Base-by-base conservation (phyloP, 768 basidiomycete species). In the Leucosporidium yakuticum region DNA sequence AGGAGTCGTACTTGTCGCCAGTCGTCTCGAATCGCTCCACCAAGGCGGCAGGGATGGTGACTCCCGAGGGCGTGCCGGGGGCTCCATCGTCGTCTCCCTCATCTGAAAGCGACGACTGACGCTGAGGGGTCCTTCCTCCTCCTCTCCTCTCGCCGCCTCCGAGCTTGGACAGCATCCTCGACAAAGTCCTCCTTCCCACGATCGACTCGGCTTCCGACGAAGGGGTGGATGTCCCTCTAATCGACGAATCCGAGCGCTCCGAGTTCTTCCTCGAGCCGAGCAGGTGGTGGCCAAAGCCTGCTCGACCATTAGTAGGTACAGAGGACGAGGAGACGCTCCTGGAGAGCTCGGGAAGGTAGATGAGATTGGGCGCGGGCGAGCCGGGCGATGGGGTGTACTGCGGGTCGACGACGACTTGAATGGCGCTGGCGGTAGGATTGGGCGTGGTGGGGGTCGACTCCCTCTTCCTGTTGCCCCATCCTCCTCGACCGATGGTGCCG, bases 321-420 rank as follows among this genome's bases (percentile, higher is more conserved):
- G 71, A 69, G 17, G 64, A 66, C 19, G 71, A 48, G 50, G 71
- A 72, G 39, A 68, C 29, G 31, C 64, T 66, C 17, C 71, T 53
- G 29, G 71, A 23, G 27, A 68, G 62, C 51, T 63, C 63, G 63
- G 63, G 34, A 63, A 63, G n/a, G 25, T 32, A n/a, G 27, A 23
- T 57, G 44, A 47, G 60, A 31, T 27, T 27, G 34, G 60, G 60
- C 15, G 57, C 60, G 0, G 64, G 49, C 29, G 68, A 49, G 15
- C 44, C 32, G 23, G 51, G 25, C 39, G 39, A 44, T 3, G 39
- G 39, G 2, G 39, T 15, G 39, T 44, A 44, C 14, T 44, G 11
- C 11, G 39, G 39, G 14, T 44, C 39, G 39, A 44, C 39, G 39
- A 44, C 39, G 39, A 44, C 39, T 2, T 44, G 39, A 15, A 44